Conservation (phyloP, 2,329 filamentous ascomycete genomes). For the Fusarium nanum region DNA sequence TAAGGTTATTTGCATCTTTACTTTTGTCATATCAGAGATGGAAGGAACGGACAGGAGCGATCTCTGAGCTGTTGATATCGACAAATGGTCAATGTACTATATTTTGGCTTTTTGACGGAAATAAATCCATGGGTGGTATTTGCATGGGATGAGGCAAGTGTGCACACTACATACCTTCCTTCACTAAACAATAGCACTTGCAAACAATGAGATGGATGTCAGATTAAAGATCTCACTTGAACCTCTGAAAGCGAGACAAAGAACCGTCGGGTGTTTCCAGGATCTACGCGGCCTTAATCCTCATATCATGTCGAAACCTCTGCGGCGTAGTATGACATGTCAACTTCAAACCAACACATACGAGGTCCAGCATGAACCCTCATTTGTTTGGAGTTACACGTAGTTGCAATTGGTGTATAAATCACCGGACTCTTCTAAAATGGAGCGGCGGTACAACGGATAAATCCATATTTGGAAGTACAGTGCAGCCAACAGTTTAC, state of each 20-base stretch:
- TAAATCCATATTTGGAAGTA: conserved; percentile 19
- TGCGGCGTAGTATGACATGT: conserved; percentile 2
- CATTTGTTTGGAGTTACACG: fast-evolving
- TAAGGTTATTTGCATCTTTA: not conserved
- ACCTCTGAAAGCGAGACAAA: not conserved
- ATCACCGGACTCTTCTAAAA: not conserved
- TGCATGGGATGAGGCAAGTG: too few relatives aligned
- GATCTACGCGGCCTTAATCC: fast-evolving
- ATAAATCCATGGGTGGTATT: too few relatives aligned
- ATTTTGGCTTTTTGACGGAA: too few relatives aligned
- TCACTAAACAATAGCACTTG: not conserved
- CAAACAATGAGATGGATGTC: not conserved
- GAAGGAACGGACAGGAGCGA: not conserved
- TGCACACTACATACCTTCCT: too few relatives aligned
- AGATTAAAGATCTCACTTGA: not conserved
- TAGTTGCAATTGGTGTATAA: not conserved
- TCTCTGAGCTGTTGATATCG: too few relatives aligned
- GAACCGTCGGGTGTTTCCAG: not conserved
- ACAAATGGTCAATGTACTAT: too few relatives aligned
- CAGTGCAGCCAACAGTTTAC: conserved; percentile 5
- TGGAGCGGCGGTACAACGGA: not conserved
- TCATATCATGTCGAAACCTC: not conserved
- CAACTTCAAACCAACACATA: not conserved
- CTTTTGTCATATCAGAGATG: not conserved
- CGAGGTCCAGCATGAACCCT: too few relatives aligned